Evolutionary conservation across 495 filamentous ascomycete genomes (phyloP).

Genomic region (Talaromyces adpressus): DNA sequence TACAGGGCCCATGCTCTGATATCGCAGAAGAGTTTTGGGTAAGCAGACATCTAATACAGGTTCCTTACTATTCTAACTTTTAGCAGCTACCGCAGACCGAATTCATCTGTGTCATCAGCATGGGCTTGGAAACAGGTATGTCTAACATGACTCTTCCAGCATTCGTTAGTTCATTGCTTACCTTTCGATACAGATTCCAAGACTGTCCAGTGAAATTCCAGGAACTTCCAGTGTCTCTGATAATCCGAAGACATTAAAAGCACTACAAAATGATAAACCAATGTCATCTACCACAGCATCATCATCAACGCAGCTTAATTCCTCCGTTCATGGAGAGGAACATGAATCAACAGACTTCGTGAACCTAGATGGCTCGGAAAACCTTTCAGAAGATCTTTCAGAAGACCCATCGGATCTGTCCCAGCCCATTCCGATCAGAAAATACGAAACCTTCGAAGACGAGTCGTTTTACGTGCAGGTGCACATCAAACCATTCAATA

Average conservation of each 20-base stretch:
- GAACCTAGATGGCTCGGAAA: too few relatives aligned
- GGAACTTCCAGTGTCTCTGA: background rate
- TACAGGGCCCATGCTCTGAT: background rate
- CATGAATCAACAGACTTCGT: background rate
- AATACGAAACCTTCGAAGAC: background rate
- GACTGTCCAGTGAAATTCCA: background rate
- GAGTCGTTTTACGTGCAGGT: background rate
- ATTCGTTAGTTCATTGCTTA: background rate
- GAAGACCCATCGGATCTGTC: background rate
- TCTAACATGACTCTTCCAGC: background rate
- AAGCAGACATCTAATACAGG: background rate
- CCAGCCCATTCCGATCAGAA: background rate
- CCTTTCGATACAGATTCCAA: background rate
- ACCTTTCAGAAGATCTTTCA: background rate
- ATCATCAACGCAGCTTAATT: background rate
- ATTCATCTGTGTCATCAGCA: background rate
- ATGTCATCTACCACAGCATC: background rate
- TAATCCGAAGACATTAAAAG: background rate
- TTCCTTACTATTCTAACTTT: background rate
- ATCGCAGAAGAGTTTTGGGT: background rate
- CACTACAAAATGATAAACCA: background rate
- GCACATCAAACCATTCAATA: background rate
- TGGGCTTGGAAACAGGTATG: background rate
- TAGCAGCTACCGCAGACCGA: background rate
- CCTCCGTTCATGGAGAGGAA: background rate